Evolutionary conservation across 805 yeast genomes (phyloP).

Genomic region (Candida anglica): DNA sequence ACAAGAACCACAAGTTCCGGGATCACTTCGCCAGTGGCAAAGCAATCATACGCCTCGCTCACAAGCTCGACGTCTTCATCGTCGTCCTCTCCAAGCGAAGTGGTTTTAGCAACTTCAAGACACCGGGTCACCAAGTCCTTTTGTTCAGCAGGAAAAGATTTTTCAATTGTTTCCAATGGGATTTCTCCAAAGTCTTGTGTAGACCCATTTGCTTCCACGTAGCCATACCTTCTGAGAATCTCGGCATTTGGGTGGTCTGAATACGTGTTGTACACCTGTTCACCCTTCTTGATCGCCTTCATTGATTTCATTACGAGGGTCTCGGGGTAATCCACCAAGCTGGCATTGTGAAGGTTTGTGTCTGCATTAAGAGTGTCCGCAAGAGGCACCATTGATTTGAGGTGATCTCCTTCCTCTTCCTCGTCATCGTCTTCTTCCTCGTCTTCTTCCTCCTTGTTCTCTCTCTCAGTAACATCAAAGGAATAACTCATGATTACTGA

Average conservation of each 20-base stretch:
- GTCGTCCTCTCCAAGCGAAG: constrained; percentile 26
- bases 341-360: constrained; percentile 72
- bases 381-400: constrained; percentile 86
- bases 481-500: constrained; percentile 85
- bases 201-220: constrained; percentile 72
- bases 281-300: constrained; percentile 54
- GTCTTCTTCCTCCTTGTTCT: constrained; percentile 31
- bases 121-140: constrained; percentile 13
- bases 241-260: constrained; percentile 93
- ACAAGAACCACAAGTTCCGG: constrained; percentile 56
- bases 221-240: constrained; percentile 85
- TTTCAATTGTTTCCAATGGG: constrained; percentile 38
- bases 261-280: constrained; percentile 83
- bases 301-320: constrained; percentile 69
- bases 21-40: constrained; percentile 49
- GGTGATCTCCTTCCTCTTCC: constrained; percentile 27
- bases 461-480: constrained; percentile 60
- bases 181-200: constrained; percentile 80
- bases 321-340: constrained; percentile 48
- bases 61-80: constrained; percentile 39
- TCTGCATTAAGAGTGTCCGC: constrained; percentile 92
- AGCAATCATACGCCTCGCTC: constrained; percentile 62
- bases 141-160: constrained; percentile 26
- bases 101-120: constrained; percentile 9
- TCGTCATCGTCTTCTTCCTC: constrained; percentile 19